These are phyloP conservation scores for Tetrahymena elliotti DNA, from an alignment of 73 alveolate genomes.

Conservation along the genomic window DNA sequence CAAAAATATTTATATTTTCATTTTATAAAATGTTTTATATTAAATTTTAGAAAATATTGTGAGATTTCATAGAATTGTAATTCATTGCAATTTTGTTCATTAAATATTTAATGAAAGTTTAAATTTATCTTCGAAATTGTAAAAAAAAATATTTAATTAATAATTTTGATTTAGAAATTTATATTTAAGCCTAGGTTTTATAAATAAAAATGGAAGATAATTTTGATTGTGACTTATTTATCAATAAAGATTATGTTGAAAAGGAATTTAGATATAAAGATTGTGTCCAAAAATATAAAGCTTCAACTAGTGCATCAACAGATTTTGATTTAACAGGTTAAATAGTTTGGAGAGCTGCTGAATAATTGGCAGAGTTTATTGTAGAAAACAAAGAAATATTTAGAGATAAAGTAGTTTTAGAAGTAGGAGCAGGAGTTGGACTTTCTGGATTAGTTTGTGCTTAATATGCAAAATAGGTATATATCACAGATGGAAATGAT, in stretches of 20 bases:
- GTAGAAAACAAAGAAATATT: not conserved
- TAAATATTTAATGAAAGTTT: not conserved
- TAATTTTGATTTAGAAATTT: not conserved
- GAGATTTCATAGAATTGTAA: not conserved
- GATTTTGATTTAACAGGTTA: not conserved
- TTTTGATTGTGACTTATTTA: not conserved
- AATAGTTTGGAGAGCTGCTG: not conserved
- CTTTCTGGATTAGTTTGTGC: slow-evolving; percentile 32
- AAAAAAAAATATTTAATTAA: too few relatives aligned
- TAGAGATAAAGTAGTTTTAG: not conserved
- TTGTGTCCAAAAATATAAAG: not conserved
- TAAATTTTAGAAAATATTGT: too few relatives aligned
- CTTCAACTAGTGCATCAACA: not conserved
- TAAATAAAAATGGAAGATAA: not conserved
- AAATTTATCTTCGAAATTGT: not conserved
- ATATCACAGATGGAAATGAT: slow-evolving; percentile 29
- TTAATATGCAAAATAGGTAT: slow-evolving; percentile 21
- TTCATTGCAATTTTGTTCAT: not conserved
- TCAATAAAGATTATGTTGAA: not conserved
- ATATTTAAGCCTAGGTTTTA: not conserved
- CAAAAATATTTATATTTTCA: too few relatives aligned
- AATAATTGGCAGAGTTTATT: not conserved
- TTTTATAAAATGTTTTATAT: too few relatives aligned
- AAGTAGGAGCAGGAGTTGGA: slow-evolving; percentile 19
- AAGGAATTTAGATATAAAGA: not conserved